A percentile compares a stretch with the other conserved stretches of the same genome.
Conservation (phyloP, 116 monocot genomes). For the Iris pallida region DNA sequence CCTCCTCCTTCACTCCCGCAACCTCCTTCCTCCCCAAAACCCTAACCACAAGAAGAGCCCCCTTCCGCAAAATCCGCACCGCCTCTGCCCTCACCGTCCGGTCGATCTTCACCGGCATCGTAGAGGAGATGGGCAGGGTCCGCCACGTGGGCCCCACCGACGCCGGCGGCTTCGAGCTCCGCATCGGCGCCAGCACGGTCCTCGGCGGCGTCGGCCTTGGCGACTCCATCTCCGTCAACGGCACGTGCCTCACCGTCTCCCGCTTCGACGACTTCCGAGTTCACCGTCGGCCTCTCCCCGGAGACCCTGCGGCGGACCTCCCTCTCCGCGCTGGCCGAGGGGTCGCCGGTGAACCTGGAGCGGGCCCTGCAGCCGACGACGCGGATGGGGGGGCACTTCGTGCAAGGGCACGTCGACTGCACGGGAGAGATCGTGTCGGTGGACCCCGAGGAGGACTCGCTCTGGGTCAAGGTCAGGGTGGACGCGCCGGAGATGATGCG, state of each 20-base stretch:
- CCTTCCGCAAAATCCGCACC: neutral
- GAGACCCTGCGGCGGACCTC: slow-evolving; percentile 80
- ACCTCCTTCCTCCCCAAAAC: slow-evolving; percentile 5
- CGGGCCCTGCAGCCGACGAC: slow-evolving; percentile 57
- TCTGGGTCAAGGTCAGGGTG: slow-evolving; percentile 70
- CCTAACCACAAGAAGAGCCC: neutral
- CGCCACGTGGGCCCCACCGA: slow-evolving; percentile 44
- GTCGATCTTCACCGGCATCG: slow-evolving; percentile 92
- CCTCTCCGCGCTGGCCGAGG: slow-evolving; percentile 39
- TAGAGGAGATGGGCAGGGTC: slow-evolving; percentile 81
- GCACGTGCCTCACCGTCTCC: slow-evolving; percentile 89
- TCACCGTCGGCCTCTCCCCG: slow-evolving; percentile 78
- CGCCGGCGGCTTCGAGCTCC: slow-evolving; percentile 49
- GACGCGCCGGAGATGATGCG: slow-evolving; percentile 37
- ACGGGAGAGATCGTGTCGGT: slow-evolving; percentile 69
- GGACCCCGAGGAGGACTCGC: slow-evolving; percentile 59
- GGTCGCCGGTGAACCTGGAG: slow-evolving; percentile 72
- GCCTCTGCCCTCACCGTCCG: slow-evolving; percentile 3
- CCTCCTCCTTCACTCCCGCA: neutral
- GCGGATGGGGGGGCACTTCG: slow-evolving; percentile 91
- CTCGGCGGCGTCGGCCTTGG: slow-evolving; percentile 62
- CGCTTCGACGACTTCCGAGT: slow-evolving; percentile 32
- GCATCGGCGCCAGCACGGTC: slow-evolving; percentile 51
- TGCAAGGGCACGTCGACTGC: slow-evolving; percentile 89
- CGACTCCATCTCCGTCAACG: slow-evolving; percentile 87